Base-by-base conservation (phyloP, 2,329 filamentous ascomycete genomes). In the Fusarium haematococcum region DNA sequence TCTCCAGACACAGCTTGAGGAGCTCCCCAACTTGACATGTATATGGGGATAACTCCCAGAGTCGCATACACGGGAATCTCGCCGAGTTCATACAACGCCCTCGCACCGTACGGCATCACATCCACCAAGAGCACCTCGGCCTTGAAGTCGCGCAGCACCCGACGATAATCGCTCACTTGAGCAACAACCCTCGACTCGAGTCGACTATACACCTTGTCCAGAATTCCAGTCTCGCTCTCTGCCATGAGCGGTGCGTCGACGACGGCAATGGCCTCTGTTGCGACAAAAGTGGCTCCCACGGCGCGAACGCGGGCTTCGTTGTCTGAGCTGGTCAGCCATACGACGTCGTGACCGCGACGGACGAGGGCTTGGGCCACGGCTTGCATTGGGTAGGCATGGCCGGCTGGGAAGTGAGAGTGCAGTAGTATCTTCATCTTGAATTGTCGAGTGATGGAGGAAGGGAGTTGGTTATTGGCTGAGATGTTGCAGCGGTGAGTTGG, bases 301-400 rank as follows among this genome's bases (percentile, higher is more conserved):
- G 78, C 77, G n/a, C 57, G 63, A 14, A 83, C 83, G 18, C 80
- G 79, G 33, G 77, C 75, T 67, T 83, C 77, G 45, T 84, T 80
- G n/a, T 78, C 75, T 13, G 77, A 75, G 48, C 78, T 80, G 2
- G 83, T 82, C 37, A 84, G 77, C 84, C 84, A 85, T 13, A 81
- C 67, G 54, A 84, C 83, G 8, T 82, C 73, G 70, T 85, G 83
- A 66, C 83, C 83, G 35, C 80, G 80, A 27, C 76, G 77, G 35
- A 84, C 76, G 25, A 85, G 81, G 56, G 82, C 80, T 64, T 80
- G 78, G 57, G 83, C 82, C 5, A 84, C 78, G 6, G 83, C 82
- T 63, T 83, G 82, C 80, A 84, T 84, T 16, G 83, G 83, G 37
- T 83, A 80, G 27, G 81, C 79, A 75, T 85, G 83, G 43, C 83